Evolutionary conservation across 148 eudicot species (phyloP).

Genomic region (Silene uniflora): DNA sequence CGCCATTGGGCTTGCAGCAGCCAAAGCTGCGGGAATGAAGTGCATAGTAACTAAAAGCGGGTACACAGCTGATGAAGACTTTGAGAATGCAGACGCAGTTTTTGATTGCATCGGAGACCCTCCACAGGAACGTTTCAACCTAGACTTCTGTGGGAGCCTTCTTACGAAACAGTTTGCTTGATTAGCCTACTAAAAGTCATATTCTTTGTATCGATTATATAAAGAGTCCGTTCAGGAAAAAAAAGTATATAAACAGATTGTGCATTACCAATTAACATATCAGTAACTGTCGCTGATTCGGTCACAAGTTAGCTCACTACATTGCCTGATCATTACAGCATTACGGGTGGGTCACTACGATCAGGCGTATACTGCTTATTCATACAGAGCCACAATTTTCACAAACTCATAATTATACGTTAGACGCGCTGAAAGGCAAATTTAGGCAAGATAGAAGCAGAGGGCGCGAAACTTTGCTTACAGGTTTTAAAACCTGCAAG

Average conservation of each 20-base stretch:
- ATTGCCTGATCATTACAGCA: not conserved
- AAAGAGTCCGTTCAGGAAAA: too few species aligned
- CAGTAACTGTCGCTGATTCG: constrained; percentile 5
- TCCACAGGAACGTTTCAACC: constrained; percentile 85
- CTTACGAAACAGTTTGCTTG: constrained; percentile 67
- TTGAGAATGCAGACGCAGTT: constrained; percentile 87
- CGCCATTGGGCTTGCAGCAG: constrained; percentile 93
- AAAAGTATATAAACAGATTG: not conserved
- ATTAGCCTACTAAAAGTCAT: constrained; percentile 4
- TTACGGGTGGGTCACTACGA: too few species aligned
- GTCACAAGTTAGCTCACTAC: constrained; percentile 2
- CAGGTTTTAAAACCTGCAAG: too few species aligned
- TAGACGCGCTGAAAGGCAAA: too few species aligned
- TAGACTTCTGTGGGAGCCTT: constrained; percentile 74
- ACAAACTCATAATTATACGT: too few species aligned
- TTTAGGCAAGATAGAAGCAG: too few species aligned
- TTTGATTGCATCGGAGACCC: constrained; percentile 97
- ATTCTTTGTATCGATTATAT: not conserved
- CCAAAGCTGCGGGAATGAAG: constrained; percentile 98
- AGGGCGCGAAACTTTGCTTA: too few species aligned
- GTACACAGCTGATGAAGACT: constrained; percentile 92
- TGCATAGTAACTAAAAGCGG: constrained; percentile 96
- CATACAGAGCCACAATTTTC: too few species aligned
- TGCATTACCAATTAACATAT: not conserved
- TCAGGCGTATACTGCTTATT: too few species aligned